These are phyloP conservation scores for Prototheca cutis DNA, from an alignment of 163 green algal genomes.

Conservation along the genomic window DNA sequence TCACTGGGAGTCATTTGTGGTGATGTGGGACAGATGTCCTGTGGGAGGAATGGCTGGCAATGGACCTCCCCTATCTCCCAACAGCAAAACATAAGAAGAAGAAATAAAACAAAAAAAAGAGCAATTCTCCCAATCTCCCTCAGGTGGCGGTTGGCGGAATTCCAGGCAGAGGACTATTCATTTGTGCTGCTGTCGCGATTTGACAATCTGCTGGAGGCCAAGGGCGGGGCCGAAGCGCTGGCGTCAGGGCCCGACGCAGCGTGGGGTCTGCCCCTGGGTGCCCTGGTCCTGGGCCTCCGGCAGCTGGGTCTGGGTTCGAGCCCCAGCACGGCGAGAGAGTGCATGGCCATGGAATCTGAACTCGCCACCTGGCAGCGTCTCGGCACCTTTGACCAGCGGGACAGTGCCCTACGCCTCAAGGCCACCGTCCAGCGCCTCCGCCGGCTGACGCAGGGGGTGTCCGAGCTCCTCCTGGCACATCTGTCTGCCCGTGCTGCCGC, in stretches of 20 bases:
- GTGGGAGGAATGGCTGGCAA: too few relatives aligned
- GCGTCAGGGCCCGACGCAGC: slow-evolving; percentile 34
- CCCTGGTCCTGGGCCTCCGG: slow-evolving; percentile 62
- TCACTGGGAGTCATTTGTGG: too few relatives aligned
- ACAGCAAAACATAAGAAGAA: too few relatives aligned
- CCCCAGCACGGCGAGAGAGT: slow-evolving; percentile 40
- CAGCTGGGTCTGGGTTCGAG: slow-evolving; percentile 65
- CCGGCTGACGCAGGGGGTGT: slow-evolving; percentile 66
- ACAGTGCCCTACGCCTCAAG: slow-evolving; percentile 59
- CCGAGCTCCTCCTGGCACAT: slow-evolving; percentile 55
- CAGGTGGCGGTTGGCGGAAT: slow-evolving; percentile 74
- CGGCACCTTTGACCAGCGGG: slow-evolving; percentile 27
- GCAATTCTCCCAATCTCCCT: too few relatives aligned
- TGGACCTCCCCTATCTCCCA: too few relatives aligned
- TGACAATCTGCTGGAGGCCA: slow-evolving; percentile 50
- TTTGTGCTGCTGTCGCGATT: slow-evolving; percentile 83
- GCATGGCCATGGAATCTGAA: slow-evolving; percentile 78
- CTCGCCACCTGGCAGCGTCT: slow-evolving; percentile 54
- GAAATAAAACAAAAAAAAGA: too few relatives aligned
- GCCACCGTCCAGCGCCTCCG: slow-evolving; percentile 71
- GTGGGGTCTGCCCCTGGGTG: slow-evolving; percentile 63
- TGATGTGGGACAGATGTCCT: too few relatives aligned
- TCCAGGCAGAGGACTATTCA: slow-evolving; percentile 80
- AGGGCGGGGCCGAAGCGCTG: slow-evolving; percentile 45
- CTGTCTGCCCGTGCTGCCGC: slow-evolving; percentile 32